Percentiles rank a stretch among this genome's conserved stretches.
phyloP scores from a whole-genome alignment of 495 filamentous ascomycete genomes.

The Xylaria palmicola region DNA sequence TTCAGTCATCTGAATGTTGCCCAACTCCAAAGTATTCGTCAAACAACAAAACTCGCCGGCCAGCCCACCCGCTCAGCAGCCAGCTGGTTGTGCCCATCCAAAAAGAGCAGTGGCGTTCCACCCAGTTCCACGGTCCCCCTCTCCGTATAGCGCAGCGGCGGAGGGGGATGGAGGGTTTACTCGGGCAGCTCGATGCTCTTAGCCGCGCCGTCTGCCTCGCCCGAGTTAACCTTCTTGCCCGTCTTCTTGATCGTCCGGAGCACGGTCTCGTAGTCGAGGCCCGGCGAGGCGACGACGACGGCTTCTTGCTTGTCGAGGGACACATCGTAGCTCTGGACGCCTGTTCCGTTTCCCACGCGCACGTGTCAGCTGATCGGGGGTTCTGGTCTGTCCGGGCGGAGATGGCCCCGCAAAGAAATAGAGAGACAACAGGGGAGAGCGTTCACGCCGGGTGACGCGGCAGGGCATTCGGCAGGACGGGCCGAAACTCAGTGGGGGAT shows the following conservation, averaged over 20 bases:
- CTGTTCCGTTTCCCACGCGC: slow-evolving; percentile 43
- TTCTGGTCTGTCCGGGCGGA: neutral
- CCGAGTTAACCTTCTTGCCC: slow-evolving; percentile 81
- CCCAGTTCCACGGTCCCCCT: neutral
- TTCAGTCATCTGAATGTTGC: neutral
- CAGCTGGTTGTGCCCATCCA: neutral
- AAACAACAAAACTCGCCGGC: neutral
- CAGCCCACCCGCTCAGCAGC: neutral
- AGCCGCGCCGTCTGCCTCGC: slow-evolving; percentile 57
- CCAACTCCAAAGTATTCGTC: slow-evolving; percentile 4
- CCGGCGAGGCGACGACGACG: slow-evolving; percentile 61
- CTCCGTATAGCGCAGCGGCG: neutral
- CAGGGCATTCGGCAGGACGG: neutral
- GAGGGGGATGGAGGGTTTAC: no score
- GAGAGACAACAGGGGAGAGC: neutral
- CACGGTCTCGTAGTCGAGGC: slow-evolving; percentile 74
- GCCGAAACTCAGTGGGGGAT: neutral
- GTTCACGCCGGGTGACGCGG: neutral
- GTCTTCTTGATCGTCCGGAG: slow-evolving; percentile 91
- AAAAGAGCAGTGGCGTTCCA: no score
- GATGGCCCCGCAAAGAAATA: neutral
- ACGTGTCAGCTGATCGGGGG: neutral
- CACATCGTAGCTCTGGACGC: slow-evolving; percentile 82
- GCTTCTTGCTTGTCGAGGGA: slow-evolving; percentile 82
- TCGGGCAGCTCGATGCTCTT: slow-evolving; percentile 46